A percentile compares a stretch with the other conserved stretches of the same genome.
Evolutionary conservation across 2,329 filamentous ascomycete species (phyloP).

Genomic region (Scedosporium dehoogii): DNA sequence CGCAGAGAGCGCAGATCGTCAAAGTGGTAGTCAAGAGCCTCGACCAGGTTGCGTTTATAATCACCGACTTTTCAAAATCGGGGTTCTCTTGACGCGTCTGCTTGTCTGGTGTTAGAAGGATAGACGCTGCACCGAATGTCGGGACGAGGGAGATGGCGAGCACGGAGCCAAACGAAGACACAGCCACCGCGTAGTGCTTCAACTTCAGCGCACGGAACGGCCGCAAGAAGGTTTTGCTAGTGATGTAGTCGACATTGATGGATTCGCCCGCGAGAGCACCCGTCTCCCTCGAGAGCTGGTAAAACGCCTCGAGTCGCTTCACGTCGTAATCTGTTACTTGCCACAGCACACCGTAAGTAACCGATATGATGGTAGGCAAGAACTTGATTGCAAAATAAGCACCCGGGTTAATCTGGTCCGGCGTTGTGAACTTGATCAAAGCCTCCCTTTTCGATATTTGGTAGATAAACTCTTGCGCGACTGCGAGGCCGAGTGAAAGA

Average conservation of each 20-base stretch:
- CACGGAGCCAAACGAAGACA: slow-evolving; percentile 54
- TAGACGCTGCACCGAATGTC: slow-evolving; percentile 53
- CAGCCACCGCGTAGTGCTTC: slow-evolving; percentile 57
- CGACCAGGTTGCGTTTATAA: slow-evolving; percentile 49
- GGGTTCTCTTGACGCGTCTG: slow-evolving; percentile 30
- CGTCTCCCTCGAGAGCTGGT: slow-evolving; percentile 50
- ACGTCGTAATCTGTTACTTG: slow-evolving; percentile 58
- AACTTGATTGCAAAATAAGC: slow-evolving; percentile 56
- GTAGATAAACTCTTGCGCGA: slow-evolving; percentile 44
- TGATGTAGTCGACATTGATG: slow-evolving; percentile 66
- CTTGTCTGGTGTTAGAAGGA: slow-evolving; percentile 46
- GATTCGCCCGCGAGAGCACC: slow-evolving; percentile 55
- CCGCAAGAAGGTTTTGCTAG: slow-evolving; percentile 54
- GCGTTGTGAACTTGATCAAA: slow-evolving; percentile 38
- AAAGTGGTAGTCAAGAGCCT: slow-evolving; percentile 49
- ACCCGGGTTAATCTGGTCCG: slow-evolving; percentile 37
- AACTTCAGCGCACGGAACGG: slow-evolving; percentile 53
- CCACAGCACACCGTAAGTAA: slow-evolving; percentile 55
- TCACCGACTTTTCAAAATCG: slow-evolving; percentile 39
- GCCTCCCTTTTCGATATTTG: slow-evolving; percentile 34
- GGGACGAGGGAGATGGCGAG: slow-evolving; percentile 60
- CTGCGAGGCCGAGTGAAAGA: slow-evolving; percentile 42
- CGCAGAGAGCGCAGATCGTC: slow-evolving; percentile 46
- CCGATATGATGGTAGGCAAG: slow-evolving; percentile 49
- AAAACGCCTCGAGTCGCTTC: slow-evolving; percentile 55